These are phyloP conservation scores for Yamadazyma epiphylla DNA, from an alignment of 1,139 yeast genomes.

Conservation along the genomic window DNA sequence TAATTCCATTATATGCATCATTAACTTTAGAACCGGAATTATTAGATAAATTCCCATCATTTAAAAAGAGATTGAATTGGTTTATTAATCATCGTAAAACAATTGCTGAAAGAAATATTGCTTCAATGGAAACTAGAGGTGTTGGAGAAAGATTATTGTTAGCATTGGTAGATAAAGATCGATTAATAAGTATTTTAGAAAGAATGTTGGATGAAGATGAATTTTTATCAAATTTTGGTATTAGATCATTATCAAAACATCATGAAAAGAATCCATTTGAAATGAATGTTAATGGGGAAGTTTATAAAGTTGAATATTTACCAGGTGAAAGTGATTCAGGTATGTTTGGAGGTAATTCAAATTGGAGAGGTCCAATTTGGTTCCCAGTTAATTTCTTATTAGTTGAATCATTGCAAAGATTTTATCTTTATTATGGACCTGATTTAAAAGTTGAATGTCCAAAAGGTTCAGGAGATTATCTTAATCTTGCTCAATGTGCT, in stretches of 20 bases:
- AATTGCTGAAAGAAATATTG: constrained; percentile 83
- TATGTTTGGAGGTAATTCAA: constrained; percentile 94
- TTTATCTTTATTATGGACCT: constrained; percentile 87
- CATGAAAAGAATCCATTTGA: constrained; percentile 85
- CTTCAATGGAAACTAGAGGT: constrained; percentile 83
- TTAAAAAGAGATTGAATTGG: constrained; percentile 85
- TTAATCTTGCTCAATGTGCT: constrained; percentile 89
- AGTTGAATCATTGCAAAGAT: constrained; percentile 86
- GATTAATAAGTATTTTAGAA: constrained; percentile 71
- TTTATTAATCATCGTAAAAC: constrained; percentile 68
- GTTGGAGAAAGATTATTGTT: constrained; percentile 80
- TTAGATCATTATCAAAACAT: constrained; percentile 83
- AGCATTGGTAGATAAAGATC: constrained; percentile 78
- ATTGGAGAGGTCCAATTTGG: constrained; percentile 99
- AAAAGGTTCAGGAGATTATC: constrained; percentile 73
- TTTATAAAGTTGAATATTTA: constrained; percentile 71
- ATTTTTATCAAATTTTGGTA: constrained; percentile 81
- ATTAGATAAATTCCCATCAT: constrained; percentile 74
- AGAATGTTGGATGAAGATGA: constrained; percentile 88
- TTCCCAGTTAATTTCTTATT: constrained; percentile 88
- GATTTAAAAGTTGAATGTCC: constrained; percentile 88
- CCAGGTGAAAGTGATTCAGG: constrained; percentile 96
- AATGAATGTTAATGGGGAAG: constrained; percentile 80
- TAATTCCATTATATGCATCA: constrained; percentile 90
- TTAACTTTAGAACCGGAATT: constrained; percentile 87